A percentile compares a stretch with the other conserved stretches of the same genome.
Evolutionary conservation across 2,329 filamentous ascomycete species (phyloP).

Genomic region (Verticillium tricorpus): DNA sequence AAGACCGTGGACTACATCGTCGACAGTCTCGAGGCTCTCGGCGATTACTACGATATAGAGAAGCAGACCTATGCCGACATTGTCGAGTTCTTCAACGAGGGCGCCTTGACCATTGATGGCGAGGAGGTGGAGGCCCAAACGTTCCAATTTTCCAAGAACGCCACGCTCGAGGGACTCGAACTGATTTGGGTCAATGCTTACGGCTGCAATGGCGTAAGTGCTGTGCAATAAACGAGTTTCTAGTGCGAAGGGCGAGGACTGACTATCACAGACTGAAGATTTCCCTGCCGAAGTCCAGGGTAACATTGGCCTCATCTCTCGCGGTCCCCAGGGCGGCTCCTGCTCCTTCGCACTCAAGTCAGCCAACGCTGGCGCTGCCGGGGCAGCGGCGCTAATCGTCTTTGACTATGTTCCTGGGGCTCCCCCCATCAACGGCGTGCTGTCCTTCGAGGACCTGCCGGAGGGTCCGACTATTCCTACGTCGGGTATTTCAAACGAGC

Average conservation of each 20-base stretch:
- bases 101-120: slow-evolving; percentile 15
- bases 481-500: slow-evolving; percentile 39
- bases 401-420: slow-evolving; percentile 52
- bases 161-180: slow-evolving; percentile 26
- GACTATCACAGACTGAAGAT: slow-evolving; percentile 25
- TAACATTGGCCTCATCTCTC: slow-evolving; percentile 50
- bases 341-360: slow-evolving; percentile 55
- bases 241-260: not conserved
- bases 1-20: slow-evolving; percentile 27
- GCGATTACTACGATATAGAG: slow-evolving; percentile 26
- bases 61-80: slow-evolving; percentile 23
- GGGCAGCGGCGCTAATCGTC: slow-evolving; percentile 50
- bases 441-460: slow-evolving; percentile 15
- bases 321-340: slow-evolving; percentile 32
- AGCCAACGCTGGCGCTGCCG: slow-evolving; percentile 45
- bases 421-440: slow-evolving; percentile 41
- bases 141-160: slow-evolving; percentile 33
- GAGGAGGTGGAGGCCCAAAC: slow-evolving; percentile 14
- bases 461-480: slow-evolving; percentile 40
- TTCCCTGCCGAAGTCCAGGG: slow-evolving; percentile 42
- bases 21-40: slow-evolving; percentile 26
- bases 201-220: slow-evolving; percentile 35
- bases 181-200: slow-evolving; percentile 40
- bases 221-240: not conserved
- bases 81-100: slow-evolving; percentile 15